Evolutionary conservation across 192 early-diverging fungal genomes (phyloP), one percentile per base, ranked within the genome.

Genomic region (Diversispora eburnea): DNA sequence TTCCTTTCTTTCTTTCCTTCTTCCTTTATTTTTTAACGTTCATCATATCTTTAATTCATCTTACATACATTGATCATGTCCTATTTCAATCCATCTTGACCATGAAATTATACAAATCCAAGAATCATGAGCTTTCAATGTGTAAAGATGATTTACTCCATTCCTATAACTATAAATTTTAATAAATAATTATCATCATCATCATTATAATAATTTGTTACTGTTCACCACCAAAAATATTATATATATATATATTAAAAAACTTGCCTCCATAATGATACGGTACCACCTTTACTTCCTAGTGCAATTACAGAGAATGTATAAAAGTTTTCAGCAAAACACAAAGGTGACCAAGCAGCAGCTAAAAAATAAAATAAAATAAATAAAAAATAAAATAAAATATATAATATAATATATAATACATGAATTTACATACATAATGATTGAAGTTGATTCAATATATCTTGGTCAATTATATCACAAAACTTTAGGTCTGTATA

Each of bases 191-290:
- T n/a, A n/a, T 57, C 2, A 57, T 57, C 10, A 57, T 20, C 1
- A 52, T 49, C 19, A 51, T 48, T 12, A 62, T 42, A 22, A 19
- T 48, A n/a, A n/a, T n/a, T n/a, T 2, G 13, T 51, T 12, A 51
- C 13, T 12, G 13, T 51, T 12, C 2, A 54, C 4, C 51, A 52
- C 10, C 3, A 58, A 43, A 57, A 70, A 51, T 12, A 55, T 15
- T n/a, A 22, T 9, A 56, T 8, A 3, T 19, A n/a, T 45, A 5
- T 42, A 49, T 41, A 58, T 46, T 5, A 3, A 43, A 25, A n/a
- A 25, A n/a, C 19, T 67, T 70, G 43, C 25, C 56, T 73, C 72
- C 72, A 73, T 15, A 73, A 73, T 25, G 72, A 64, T 54, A 73
- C 19, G 8, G 25, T 73, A 5, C 72, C 72, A 54, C 47, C 72